phyloP scores from a whole-genome alignment of 192 early-diverging fungal genomes.

The Entophlyctis helioformis region DNA sequence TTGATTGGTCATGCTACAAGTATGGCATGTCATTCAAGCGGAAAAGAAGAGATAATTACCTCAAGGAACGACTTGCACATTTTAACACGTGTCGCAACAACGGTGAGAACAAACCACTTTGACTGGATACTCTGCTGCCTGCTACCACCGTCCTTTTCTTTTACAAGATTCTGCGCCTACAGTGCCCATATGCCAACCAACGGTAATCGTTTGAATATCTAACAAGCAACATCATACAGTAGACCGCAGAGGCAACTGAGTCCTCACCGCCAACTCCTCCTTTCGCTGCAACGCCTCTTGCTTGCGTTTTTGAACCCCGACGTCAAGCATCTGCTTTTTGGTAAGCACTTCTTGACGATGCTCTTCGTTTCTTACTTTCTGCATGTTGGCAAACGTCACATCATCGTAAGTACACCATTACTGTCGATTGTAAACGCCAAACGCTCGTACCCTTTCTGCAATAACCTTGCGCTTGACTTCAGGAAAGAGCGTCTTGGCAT shows the following conservation, averaged over 20 bases:
- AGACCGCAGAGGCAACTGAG: not conserved
- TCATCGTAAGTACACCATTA: too few relatives aligned
- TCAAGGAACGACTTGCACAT: slow-evolving; percentile 21
- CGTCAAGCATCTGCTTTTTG: slow-evolving; percentile 4
- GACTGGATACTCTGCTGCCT: slow-evolving; percentile 21
- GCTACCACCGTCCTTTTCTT: slow-evolving; percentile 33
- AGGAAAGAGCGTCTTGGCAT: not conserved
- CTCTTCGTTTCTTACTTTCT: slow-evolving; percentile 9
- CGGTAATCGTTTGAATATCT: too few relatives aligned
- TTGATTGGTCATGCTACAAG: too few relatives aligned
- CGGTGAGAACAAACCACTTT: slow-evolving; percentile 42
- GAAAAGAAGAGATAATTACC: slow-evolving; percentile 9
- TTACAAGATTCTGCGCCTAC: too few relatives aligned
- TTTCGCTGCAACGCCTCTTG: slow-evolving; percentile 2
- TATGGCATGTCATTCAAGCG: too few relatives aligned
- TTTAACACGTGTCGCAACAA: slow-evolving; percentile 22
- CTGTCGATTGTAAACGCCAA: too few relatives aligned
- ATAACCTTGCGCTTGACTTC: not conserved
- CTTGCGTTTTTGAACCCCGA: not conserved
- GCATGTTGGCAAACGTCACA: too few relatives aligned
- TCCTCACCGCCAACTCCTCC: not conserved
- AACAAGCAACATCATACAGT: not conserved
- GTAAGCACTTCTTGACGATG: slow-evolving; percentile 3
- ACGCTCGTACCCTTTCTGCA: not conserved
- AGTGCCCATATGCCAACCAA: too few relatives aligned